These are phyloP conservation scores for Crithidia fasciculata DNA, from an alignment of 208 protist species.

Conservation along the genomic window DNA sequence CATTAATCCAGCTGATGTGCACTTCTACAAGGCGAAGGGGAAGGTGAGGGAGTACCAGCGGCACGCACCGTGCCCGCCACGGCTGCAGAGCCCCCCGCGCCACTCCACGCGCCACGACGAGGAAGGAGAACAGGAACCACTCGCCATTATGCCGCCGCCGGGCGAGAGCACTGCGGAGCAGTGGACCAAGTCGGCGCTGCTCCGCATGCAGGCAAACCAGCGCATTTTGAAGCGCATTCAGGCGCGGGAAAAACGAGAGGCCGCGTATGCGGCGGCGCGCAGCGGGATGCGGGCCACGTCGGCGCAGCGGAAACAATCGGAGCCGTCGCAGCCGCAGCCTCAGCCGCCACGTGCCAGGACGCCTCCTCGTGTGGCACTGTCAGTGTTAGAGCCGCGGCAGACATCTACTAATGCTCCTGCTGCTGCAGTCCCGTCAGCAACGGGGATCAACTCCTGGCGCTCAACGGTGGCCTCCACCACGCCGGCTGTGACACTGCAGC, in stretches of 20 bases:
- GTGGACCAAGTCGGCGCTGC: constrained; percentile 29
- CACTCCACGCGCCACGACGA: neutral
- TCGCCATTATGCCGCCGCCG: neutral
- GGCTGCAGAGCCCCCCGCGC: neutral
- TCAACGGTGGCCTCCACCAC: no score
- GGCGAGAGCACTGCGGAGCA: constrained; percentile 11
- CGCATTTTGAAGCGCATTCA: constrained; percentile 24
- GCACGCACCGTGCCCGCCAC: constrained; percentile 17
- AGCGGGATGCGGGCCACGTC: neutral
- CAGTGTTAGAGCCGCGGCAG: no score
- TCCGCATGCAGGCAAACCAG: constrained; percentile 31
- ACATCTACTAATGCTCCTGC: no score
- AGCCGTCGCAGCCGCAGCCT: neutral
- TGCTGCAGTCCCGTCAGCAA: no score
- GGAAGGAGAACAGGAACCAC: neutral
- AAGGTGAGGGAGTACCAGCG: constrained; percentile 23
- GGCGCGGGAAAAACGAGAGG: constrained; percentile 13
- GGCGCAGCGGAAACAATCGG: neutral
- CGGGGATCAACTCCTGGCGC: no score
- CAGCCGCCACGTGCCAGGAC: neutral
- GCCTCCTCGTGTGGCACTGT: no score
- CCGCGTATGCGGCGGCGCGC: constrained; percentile 1
- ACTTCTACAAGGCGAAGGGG: constrained; percentile 25
- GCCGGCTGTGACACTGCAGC: neutral
- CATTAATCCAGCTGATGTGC: constrained; percentile 28